phyloP scores from a whole-genome alignment of 2,329 filamentous ascomycete genomes.

The Ceratocystis cubensis region DNA sequence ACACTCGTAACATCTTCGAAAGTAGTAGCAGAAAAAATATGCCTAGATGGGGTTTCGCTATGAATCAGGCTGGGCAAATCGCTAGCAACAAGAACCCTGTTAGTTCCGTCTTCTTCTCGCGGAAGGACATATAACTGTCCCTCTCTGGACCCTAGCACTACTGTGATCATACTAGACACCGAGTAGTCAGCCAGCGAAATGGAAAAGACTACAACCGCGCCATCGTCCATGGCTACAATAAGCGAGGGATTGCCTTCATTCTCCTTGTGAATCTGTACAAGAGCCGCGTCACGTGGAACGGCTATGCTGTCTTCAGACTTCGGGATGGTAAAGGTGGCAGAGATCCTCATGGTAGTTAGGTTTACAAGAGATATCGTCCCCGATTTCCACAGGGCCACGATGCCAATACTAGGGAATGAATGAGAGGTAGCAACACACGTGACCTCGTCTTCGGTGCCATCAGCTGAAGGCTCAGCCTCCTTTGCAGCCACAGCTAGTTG shows the following conservation, averaged over 20 bases:
- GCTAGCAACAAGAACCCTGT: constrained; percentile 79
- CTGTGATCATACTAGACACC: constrained; percentile 65
- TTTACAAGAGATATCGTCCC: constrained; percentile 65
- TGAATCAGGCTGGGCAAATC: constrained; percentile 94
- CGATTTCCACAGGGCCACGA: constrained; percentile 81
- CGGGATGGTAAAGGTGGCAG: constrained; percentile 52
- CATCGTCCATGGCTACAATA: constrained; percentile 84
- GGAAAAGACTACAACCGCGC: constrained; percentile 73
- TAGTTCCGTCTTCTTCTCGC: constrained; percentile 42
- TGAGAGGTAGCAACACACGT: constrained; percentile 70
- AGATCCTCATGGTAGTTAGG: constrained; percentile 50
- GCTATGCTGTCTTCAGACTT: constrained; percentile 54
- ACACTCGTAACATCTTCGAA: constrained; percentile 73
- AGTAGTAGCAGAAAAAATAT: constrained; percentile 88
- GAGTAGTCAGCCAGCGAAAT: constrained; percentile 49
- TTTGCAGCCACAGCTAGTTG: constrained; percentile 48
- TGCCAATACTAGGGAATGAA: constrained; percentile 51
- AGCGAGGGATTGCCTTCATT: constrained; percentile 52
- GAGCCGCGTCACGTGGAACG: constrained; percentile 67
- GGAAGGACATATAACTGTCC: constrained; percentile 70
- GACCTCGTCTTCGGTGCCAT: constrained; percentile 50
- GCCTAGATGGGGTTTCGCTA: constrained; percentile 48
- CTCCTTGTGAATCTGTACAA: constrained; percentile 64
- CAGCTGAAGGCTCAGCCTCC: constrained; percentile 36
- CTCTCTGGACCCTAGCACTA: constrained; percentile 43